Conservation (phyloP, 768 basidiomycete species). For the Tulasnella sp. region DNA sequence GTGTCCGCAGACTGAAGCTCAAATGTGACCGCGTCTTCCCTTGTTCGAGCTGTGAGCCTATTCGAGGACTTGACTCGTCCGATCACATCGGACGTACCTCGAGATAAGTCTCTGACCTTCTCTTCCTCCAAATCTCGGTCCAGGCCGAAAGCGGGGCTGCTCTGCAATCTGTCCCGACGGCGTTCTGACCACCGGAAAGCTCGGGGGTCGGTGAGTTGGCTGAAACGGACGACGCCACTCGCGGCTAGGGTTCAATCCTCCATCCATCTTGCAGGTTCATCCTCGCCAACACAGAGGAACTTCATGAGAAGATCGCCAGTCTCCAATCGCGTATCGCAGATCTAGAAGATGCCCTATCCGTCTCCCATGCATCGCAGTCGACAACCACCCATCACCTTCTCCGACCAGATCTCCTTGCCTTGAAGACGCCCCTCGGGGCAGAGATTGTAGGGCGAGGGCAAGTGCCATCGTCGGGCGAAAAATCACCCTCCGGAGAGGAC, state of each 20-base stretch:
- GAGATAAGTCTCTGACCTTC: neutral
- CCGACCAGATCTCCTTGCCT: slow-evolving; percentile 15
- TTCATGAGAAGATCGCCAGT: slow-evolving; percentile 16
- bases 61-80: neutral
- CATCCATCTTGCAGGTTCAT: slow-evolving; percentile 14
- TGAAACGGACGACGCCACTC: neutral
- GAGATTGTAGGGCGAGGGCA: slow-evolving; percentile 15
- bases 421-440: slow-evolving; percentile 19
- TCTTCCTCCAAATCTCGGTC: neutral
- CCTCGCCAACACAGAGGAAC: slow-evolving; percentile 20
- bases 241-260: neutral
- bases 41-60: slow-evolving; percentile 17
- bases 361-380: slow-evolving; percentile 8
- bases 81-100: neutral
- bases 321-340: slow-evolving; percentile 17
- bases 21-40: slow-evolving; percentile 18
- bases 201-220: slow-evolving; percentile 4
- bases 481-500: slow-evolving; percentile 3
- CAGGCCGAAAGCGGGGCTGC: slow-evolving; percentile 18
- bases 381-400: slow-evolving; percentile 14
- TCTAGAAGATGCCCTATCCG: slow-evolving; percentile 12
- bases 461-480: neutral
- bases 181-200: slow-evolving; percentile 17
- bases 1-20: slow-evolving; percentile 16
- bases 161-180: slow-evolving; percentile 19